A percentile compares a stretch with the other conserved stretches of the same genome.
Evolutionary conservation across 2,329 filamentous ascomycete species (phyloP).

Genomic region (Colletotrichum limetticola): DNA sequence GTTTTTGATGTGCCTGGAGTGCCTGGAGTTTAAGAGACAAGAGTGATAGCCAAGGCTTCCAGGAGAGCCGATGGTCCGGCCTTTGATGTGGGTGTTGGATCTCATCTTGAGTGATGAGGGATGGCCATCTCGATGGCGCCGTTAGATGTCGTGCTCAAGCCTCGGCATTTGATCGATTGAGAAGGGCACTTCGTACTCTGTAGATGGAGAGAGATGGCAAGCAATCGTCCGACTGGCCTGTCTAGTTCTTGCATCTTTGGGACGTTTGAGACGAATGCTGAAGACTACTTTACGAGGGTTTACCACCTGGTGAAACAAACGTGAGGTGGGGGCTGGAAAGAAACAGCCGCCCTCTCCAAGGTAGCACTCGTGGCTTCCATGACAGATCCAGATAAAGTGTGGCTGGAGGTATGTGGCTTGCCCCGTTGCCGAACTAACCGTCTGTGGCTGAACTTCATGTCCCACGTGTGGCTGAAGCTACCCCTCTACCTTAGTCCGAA

Average conservation of each 20-base stretch:
- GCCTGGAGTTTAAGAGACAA: background rate
- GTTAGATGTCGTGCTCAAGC: background rate
- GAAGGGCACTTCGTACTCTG: background rate
- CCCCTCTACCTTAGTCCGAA: constrained; percentile 29
- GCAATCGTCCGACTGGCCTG: background rate
- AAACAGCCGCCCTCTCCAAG: background rate
- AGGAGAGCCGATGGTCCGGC: background rate
- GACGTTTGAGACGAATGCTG: constrained; percentile 13
- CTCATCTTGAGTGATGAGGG: background rate
- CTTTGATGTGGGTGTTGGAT: background rate
- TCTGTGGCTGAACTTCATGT: background rate
- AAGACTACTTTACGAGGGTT: background rate
- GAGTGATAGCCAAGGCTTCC: background rate
- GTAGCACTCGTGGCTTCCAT: too few species aligned
- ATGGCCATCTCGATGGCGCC: background rate
- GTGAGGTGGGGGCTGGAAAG: background rate
- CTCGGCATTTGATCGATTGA: background rate
- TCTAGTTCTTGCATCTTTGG: background rate
- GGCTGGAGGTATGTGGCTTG: background rate
- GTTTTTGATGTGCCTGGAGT: background rate
- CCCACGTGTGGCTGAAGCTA: constrained; percentile 27
- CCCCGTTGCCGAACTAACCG: background rate
- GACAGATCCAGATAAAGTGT: background rate
- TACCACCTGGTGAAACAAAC: constrained; percentile 19
- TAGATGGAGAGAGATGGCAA: background rate